Conservation (phyloP, 352 stramenopile species). For the Globisporangium acanthophoron region DNA sequence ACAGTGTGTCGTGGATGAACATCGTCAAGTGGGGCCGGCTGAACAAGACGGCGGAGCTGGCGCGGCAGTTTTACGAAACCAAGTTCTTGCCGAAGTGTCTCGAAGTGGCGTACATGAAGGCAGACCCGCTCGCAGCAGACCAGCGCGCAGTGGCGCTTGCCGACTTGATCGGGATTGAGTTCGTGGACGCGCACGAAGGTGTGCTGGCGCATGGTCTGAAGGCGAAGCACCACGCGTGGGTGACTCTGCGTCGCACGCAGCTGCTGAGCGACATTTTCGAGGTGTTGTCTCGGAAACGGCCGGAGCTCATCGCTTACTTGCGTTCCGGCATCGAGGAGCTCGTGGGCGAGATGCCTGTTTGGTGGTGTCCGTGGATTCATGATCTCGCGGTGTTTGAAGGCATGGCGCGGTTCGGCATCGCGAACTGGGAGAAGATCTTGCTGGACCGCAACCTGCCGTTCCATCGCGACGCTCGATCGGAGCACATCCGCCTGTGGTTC, state of each 20-base stretch:
- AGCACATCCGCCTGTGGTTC: slow-evolving; percentile 70
- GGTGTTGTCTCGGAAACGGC: slow-evolving; percentile 37
- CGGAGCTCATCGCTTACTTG: slow-evolving; percentile 41
- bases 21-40: slow-evolving; percentile 77
- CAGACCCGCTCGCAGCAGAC: slow-evolving; percentile 69
- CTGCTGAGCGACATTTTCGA: slow-evolving; percentile 66
- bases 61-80: slow-evolving; percentile 60
- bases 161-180: slow-evolving; percentile 81
- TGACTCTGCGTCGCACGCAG: slow-evolving; percentile 72
- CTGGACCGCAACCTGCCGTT: slow-evolving; percentile 72
- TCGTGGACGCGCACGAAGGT: slow-evolving; percentile 81
- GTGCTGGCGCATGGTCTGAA: slow-evolving; percentile 81
- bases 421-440: slow-evolving; percentile 62
- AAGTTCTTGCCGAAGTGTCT: slow-evolving; percentile 71
- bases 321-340: slow-evolving; percentile 53
- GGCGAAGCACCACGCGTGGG: slow-evolving; percentile 78
- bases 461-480: slow-evolving; percentile 55
- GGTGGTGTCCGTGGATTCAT: slow-evolving; percentile 88
- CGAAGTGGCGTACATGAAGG: slow-evolving; percentile 76
- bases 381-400: slow-evolving; percentile 73
- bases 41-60: slow-evolving; percentile 70
- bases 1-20: slow-evolving; percentile 81
- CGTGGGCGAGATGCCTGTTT: slow-evolving; percentile 77
- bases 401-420: slow-evolving; percentile 75
- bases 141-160: slow-evolving; percentile 67